Conservation (phyloP, 2,329 filamentous ascomycete genomes). For the Microdochium trichocladiopsis region DNA sequence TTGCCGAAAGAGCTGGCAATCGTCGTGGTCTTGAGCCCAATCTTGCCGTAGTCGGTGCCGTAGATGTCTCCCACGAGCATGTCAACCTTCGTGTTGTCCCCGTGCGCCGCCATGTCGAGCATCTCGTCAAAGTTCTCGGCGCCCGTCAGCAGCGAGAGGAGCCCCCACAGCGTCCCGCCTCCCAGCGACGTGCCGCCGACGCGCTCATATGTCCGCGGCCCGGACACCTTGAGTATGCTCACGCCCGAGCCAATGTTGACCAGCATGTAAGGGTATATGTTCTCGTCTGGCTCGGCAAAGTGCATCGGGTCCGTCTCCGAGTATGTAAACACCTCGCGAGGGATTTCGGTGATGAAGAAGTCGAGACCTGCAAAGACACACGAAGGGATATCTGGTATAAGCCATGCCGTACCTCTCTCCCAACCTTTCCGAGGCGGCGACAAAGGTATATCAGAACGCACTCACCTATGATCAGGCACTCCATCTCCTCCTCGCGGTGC, state of each 20-base stretch:
- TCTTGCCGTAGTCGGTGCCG: slow-evolving; percentile 91
- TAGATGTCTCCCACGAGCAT: slow-evolving; percentile 98
- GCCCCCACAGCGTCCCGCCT: slow-evolving; percentile 94
- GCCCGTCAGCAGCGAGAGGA: slow-evolving; percentile 87
- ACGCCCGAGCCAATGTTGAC: slow-evolving; percentile 98
- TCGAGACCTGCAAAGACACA: slow-evolving; percentile 61
- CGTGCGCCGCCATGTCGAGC: slow-evolving; percentile 82
- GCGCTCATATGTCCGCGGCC: slow-evolving; percentile 76
- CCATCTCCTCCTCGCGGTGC: slow-evolving; percentile 93
- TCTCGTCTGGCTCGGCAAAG: slow-evolving; percentile 71
- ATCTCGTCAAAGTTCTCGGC: slow-evolving; percentile 96
- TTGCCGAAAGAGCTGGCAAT: slow-evolving; percentile 97
- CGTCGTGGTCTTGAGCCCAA: slow-evolving; percentile 89
- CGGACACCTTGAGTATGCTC: slow-evolving; percentile 93
- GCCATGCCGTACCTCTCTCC: not conserved
- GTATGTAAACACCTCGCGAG: slow-evolving; percentile 94
- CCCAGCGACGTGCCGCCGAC: slow-evolving; percentile 93
- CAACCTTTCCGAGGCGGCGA: not conserved
- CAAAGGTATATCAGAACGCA: not conserved
- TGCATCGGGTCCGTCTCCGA: slow-evolving; percentile 86
- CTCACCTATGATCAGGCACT: slow-evolving; percentile 88
- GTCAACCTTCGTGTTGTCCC: slow-evolving; percentile 89
- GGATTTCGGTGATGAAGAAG: slow-evolving; percentile 98
- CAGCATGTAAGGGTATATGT: slow-evolving; percentile 90
- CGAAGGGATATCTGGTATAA: slow-evolving; percentile 4